Percentiles rank a stretch among this genome's conserved stretches.
Evolutionary conservation across 371 early-diverging fungal species (phyloP).

Genomic region (Nematocida sp.): DNA sequence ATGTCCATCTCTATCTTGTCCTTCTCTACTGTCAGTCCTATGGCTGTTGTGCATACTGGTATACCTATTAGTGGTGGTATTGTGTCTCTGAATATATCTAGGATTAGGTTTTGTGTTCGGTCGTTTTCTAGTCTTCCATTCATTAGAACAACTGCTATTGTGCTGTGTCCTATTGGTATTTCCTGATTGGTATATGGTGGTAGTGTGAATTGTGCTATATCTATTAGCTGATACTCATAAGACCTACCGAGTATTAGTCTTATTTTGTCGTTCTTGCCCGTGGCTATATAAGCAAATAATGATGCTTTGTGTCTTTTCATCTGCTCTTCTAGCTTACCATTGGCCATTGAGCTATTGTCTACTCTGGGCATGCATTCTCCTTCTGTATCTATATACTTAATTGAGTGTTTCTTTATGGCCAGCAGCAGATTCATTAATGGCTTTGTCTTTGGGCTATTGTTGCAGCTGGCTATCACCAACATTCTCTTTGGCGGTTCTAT

Average conservation of each 20-base stretch:
- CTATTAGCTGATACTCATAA: constrained; percentile 30
- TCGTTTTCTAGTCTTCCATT: not conserved
- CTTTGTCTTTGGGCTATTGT: constrained; percentile 8
- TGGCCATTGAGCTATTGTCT: constrained; percentile 19
- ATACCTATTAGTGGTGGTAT: not conserved
- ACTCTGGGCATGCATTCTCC: constrained; percentile 17
- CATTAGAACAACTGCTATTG: not conserved
- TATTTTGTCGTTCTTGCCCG: constrained; percentile 2
- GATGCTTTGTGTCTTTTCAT: constrained; percentile 21
- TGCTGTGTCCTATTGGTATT: not conserved
- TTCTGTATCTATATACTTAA: constrained; percentile 34
- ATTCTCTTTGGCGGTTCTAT: constrained; percentile 36
- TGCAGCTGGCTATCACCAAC: constrained; percentile 2
- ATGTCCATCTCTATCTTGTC: not conserved
- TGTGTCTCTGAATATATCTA: constrained; percentile 9
- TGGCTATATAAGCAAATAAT: constrained; percentile 32
- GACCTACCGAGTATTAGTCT: constrained; percentile 26
- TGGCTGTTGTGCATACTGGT: not conserved
- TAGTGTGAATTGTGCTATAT: constrained; percentile 24
- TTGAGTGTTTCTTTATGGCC: constrained; percentile 2
- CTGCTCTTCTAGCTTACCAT: constrained; percentile 38
- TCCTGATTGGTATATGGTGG: not conserved
- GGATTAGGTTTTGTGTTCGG: constrained; percentile 2
- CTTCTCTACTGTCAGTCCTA: not conserved
- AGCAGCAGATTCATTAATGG: constrained; percentile 19